Evolutionary conservation across 345 rosid species (phyloP).

Genomic region (Pugionium cornutum): DNA sequence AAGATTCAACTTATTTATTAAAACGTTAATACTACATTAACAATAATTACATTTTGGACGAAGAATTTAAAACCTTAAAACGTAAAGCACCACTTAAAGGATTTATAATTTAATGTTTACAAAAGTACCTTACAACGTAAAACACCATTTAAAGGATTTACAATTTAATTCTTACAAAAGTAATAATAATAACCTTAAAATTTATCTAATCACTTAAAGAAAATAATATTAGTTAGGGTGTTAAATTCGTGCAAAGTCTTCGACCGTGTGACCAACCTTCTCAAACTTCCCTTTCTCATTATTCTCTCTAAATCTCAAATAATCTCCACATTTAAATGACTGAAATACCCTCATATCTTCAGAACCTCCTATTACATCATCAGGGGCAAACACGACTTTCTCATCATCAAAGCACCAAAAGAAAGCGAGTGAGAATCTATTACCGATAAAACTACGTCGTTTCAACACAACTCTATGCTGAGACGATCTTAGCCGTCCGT

Average conservation of each 20-base stretch:
- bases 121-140: no score
- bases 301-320: constrained; percentile 68
- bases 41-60: no score
- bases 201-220: background rate
- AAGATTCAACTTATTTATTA: no score
- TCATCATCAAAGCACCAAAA: constrained; percentile 75
- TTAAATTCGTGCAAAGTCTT: constrained; percentile 61
- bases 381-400: constrained; percentile 62
- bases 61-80: no score
- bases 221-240: background rate
- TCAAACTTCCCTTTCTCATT: constrained; percentile 72
- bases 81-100: no score
- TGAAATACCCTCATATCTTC: constrained; percentile 51
- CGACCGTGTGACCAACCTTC: constrained; percentile 63
- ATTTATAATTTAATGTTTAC: no score
- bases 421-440: constrained; percentile 67
- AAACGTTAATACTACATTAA: no score
- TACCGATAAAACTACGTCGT: constrained; percentile 29
- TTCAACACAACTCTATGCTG: constrained; percentile 69
- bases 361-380: constrained; percentile 52
- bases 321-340: constrained; percentile 62
- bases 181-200: no score
- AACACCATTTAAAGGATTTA: background rate
- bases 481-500: constrained; percentile 70
- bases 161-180: no score